These are phyloP conservation scores for Flaveria sonorensis DNA, from an alignment of 129 eudicot genomes.

Conservation along the genomic window DNA sequence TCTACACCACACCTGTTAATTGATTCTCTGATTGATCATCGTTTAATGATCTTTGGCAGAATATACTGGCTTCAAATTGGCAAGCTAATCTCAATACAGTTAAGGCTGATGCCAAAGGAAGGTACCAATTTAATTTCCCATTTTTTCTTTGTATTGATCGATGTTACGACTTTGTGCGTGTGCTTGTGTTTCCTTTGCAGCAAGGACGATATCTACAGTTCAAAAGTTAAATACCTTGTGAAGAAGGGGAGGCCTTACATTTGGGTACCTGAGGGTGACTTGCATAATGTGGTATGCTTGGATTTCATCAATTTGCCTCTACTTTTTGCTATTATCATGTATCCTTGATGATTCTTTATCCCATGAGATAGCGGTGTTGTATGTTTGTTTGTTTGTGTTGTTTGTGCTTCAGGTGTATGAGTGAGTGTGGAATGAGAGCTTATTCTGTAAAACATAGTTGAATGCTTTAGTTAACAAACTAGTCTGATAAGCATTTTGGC, in stretches of 20 bases:
- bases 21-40: neutral
- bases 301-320: neutral
- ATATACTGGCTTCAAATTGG: constrained; percentile 85
- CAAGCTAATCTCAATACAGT: constrained; percentile 80
- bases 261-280: constrained; percentile 78
- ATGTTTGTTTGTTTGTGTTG: too few relatives aligned
- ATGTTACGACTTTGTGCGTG: neutral
- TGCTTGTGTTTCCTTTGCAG: constrained; percentile 33
- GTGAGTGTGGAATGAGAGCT: neutral
- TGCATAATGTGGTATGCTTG: constrained; percentile 72
- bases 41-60: constrained; percentile 44
- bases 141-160: neutral
- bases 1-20: neutral
- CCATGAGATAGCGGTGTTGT: too few relatives aligned
- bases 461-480: neutral
- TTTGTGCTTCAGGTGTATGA: too few relatives aligned
- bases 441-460: neutral
- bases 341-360: neutral
- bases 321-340: neutral
- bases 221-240: constrained; percentile 74
- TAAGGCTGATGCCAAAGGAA: constrained; percentile 69
- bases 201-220: constrained; percentile 70
- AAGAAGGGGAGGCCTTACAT: constrained; percentile 78
- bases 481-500: neutral
- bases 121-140: constrained; percentile 37